phyloP scores from a whole-genome alignment of 192 early-diverging fungal genomes.

The Mycoemilia scoparia region DNA sequence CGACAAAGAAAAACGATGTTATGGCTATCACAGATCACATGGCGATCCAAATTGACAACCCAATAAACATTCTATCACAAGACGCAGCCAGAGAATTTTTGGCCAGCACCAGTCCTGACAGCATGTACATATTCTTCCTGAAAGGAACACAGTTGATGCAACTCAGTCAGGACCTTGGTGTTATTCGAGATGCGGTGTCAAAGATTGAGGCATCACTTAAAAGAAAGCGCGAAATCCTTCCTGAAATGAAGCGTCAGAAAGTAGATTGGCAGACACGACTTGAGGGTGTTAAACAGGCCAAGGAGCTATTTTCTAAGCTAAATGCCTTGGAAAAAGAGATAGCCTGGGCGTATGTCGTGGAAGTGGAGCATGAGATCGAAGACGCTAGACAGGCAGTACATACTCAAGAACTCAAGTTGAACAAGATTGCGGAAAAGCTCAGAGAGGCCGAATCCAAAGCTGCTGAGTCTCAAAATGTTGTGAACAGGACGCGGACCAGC shows the following conservation, averaged over 20 bases:
- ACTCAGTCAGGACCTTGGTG: conserved; percentile 51
- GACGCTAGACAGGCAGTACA: conserved; percentile 12
- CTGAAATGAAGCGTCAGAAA: conserved; percentile 48
- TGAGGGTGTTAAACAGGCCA: conserved; percentile 44
- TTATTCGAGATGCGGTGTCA: conserved; percentile 33
- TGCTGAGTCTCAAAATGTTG: conserved; percentile 22
- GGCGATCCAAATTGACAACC: conserved; percentile 84
- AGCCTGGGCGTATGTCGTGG: conserved; percentile 50
- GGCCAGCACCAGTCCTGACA: conserved; percentile 53
- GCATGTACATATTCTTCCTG: conserved; percentile 86
- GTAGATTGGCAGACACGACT: conserved; percentile 44
- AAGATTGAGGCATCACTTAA: conserved; percentile 22
- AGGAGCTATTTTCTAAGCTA: conserved; percentile 34
- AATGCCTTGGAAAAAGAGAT: conserved; percentile 43
- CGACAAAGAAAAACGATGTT: conserved; percentile 70
- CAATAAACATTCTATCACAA: conserved; percentile 82
- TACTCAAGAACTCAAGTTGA: conserved; percentile 6
- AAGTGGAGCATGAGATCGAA: conserved; percentile 30
- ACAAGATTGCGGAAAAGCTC: conserved; percentile 31
- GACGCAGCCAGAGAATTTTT: conserved; percentile 85
- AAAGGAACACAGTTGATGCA: conserved; percentile 72
- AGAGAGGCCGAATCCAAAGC: conserved; percentile 24
- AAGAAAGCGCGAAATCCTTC: conserved; percentile 43
- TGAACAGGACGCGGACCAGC: conserved; percentile 15
- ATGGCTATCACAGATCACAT: conserved; percentile 69